Evolutionary conservation across 1,284 basidiomycete species (phyloP).

Genomic region (Ceratobasidium sp.): DNA sequence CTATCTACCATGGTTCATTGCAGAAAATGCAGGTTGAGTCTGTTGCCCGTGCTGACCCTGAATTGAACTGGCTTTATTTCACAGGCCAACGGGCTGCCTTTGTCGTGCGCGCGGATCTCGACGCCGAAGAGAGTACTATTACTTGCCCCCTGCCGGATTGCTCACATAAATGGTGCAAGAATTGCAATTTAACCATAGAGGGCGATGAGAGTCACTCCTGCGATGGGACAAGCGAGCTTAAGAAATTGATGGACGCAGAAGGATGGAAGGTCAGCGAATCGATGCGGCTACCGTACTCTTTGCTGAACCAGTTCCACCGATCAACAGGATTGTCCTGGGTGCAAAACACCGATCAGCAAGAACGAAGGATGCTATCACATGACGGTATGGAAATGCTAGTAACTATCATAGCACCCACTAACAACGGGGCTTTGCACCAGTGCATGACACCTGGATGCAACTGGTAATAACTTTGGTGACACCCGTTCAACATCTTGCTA

Average conservation of each 20-base stretch:
- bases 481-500: background rate
- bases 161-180: constrained; percentile 41
- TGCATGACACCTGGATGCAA: constrained; percentile 39
- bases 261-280: constrained; percentile 40
- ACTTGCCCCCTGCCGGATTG: constrained; percentile 39
- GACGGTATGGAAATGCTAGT: constrained; percentile 34
- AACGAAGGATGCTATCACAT: constrained; percentile 42
- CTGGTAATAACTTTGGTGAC: constrained; percentile 36
- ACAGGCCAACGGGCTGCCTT: constrained; percentile 30
- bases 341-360: constrained; percentile 38
- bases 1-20: constrained; percentile 64
- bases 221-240: constrained; percentile 40
- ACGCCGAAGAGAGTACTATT: constrained; percentile 25
- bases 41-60: background rate
- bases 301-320: background rate
- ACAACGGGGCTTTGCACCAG: background rate
- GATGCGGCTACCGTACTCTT: too few relatives aligned
- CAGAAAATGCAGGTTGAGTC: constrained; percentile 53
- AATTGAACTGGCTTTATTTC: background rate
- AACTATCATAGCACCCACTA: background rate
- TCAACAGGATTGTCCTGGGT: constrained; percentile 27
- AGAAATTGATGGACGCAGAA: constrained; percentile 32
- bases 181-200: constrained; percentile 38
- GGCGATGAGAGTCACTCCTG: constrained; percentile 38
- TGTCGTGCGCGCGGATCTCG: constrained; percentile 39